These are phyloP conservation scores for Trichosporon ovoides DNA, from an alignment of 1,284 basidiomycete species.

Conservation along the genomic window DNA sequence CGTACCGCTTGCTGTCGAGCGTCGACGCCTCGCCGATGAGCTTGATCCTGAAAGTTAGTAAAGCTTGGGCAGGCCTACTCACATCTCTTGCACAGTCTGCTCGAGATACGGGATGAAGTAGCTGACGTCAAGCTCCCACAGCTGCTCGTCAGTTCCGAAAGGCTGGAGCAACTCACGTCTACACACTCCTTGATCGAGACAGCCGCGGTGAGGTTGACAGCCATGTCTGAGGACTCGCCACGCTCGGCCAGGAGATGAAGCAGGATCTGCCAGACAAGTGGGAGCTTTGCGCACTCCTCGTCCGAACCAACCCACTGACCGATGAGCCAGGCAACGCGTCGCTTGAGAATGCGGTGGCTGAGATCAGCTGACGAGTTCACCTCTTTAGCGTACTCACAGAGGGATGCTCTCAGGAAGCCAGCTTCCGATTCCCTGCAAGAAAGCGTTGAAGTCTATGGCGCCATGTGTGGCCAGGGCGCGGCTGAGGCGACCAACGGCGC, in stretches of 20 bases:
- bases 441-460: constrained; percentile 35
- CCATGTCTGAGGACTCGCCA: constrained; percentile 65
- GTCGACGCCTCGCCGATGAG: constrained; percentile 72
- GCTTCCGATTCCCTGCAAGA: constrained; percentile 28
- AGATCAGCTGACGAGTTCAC: constrained; percentile 8
- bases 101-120: constrained; percentile 45
- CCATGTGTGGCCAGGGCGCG: constrained; percentile 52
- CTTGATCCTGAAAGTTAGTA: constrained; percentile 27
- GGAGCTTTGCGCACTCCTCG: constrained; percentile 61
- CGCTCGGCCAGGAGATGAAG: constrained; percentile 66
- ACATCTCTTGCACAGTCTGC: constrained; percentile 42
- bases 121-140: constrained; percentile 42
- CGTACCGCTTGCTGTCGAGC: constrained; percentile 68
- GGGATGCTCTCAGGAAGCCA: constrained; percentile 40
- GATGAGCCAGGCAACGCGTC: constrained; percentile 81
- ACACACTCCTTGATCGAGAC: constrained; percentile 70
- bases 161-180: constrained; percentile 58
- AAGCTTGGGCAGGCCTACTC: constrained; percentile 50
- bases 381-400: constrained; percentile 24
- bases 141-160: constrained; percentile 14
- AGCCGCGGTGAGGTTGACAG: constrained; percentile 75
- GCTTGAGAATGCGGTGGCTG: constrained; percentile 80
- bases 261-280: constrained; percentile 71
- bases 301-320: constrained; percentile 67
- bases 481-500: constrained; percentile 77